Base-by-base conservation (phyloP, 2,329 filamentous ascomycete species). In the Chaetomiaceae sp. region DNA sequence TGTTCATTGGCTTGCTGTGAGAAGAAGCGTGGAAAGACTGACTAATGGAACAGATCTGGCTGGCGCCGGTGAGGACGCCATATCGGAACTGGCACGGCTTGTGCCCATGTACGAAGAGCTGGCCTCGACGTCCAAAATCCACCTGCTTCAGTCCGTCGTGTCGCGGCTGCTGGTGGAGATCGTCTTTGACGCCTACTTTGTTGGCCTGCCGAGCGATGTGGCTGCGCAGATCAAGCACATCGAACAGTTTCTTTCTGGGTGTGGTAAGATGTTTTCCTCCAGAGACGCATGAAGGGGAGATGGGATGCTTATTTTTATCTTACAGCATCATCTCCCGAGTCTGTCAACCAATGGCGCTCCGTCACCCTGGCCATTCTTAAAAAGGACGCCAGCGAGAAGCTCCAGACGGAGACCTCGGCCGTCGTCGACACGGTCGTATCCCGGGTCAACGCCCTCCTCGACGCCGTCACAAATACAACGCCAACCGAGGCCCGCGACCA, bases 341-440 rank as follows among this genome's bases (percentile, higher is more conserved):
- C 75, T 25, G 73, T 83, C 55, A 85, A 85, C 62, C 78, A 82
- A 61, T 86, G 83, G 83, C 79, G 83, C 34, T 79, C 82, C 5
- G 72, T 74, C n/a, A 86, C 83, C 2, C 72, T 86, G 35, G 73
- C 78, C 21, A 71, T 83, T 38, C 65, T 86, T 44, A 74, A 74
- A 48, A 79, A 78, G 59, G 78, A 79, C 53, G 71, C 75, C 5
- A 64, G 68, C 14, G 60, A 69, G 30, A 73, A 69, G 50, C 70
- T 82, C 30, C 68, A 73, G 44, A 59, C 66, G 13, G 70, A 76
- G 58, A 81, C 78, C 3, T 55, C 66, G 17, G 57, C 61, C 20
- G 61, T 75, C 27, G 68, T 70, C 14, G 70, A 76, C 33, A 59
- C 62, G 12, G 67, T 80, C 35, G 63, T 80, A 14, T 58, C 65